Evolutionary conservation across 2,329 filamentous ascomycete genomes (phyloP), one percentile per base, ranked within the genome.

Genomic region (Stachybotrys echinatus): DNA sequence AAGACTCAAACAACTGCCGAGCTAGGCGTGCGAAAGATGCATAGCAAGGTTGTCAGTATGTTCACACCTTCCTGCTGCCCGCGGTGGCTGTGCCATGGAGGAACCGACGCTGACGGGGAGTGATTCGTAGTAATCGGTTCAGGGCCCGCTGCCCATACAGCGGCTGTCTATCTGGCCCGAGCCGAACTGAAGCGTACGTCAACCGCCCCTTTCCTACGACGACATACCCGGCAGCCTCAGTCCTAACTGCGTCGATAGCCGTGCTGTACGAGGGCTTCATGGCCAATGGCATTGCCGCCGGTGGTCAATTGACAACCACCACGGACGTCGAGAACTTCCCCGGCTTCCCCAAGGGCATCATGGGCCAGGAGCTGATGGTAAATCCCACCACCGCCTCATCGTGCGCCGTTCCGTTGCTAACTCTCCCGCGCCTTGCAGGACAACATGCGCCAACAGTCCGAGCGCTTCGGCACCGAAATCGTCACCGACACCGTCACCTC

Each of bases 301-400:
- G 94, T 60, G 94, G 94, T 51, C 94, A 99, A 79, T 80, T 99
- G 60, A 99, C 95, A 49, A 99, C 95, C 22, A 99, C 94, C 49
- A 97, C 95, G 63, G 95, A 99, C 60, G 85, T 99, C 52, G 94
- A 99, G 78, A 99, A 99, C 81, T 99, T 87, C 73, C 94, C 94
- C 22, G 94, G 94, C 45, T 99, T 97, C 75, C 88, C 89, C 63
- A 82, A 89, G 61, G 88, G 87, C 55, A 91, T 99, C 68, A 88
- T 90, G 72, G 94, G 94, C 58, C 73, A 81, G 50, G 87, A 90
- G 64, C 77, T 99, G 58, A 99, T 99, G 94, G 81, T 83, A 57
- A 49, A 76, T 62, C 34, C 42, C 23, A 22, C 34, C 4, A 34
- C 31, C 18, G 42, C 34, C 20, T 19, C 39, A 44, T 19, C 39